These are phyloP conservation scores for Myxozyma nipponensis DNA, from an alignment of 805 yeast species.

Conservation along the genomic window DNA sequence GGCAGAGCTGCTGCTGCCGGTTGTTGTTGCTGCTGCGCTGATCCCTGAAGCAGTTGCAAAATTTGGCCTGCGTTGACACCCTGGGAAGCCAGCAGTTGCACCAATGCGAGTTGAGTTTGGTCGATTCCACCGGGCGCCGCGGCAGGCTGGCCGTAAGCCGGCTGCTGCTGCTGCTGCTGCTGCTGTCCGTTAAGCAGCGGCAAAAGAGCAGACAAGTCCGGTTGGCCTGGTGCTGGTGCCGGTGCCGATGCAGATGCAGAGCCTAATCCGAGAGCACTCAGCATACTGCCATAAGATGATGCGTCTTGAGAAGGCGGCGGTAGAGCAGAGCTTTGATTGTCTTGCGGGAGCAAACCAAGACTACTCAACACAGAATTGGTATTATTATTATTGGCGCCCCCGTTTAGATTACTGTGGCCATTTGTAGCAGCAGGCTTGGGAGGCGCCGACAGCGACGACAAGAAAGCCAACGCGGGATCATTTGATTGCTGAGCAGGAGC, in stretches of 20 bases:
- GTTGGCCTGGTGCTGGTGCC: constrained; percentile 13
- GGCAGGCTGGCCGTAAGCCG: constrained; percentile 4
- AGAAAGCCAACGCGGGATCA: constrained; percentile 10
- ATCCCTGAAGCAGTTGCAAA: constrained; percentile 22
- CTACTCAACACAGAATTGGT: neutral
- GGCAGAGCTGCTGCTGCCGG: constrained; percentile 9
- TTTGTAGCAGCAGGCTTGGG: neutral
- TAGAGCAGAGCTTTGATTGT: neutral
- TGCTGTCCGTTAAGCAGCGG: constrained; percentile 3
- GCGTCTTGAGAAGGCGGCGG: constrained; percentile 5
- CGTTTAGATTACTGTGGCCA: neutral
- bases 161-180: constrained; percentile 1
- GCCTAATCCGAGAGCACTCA: constrained; percentile 6
- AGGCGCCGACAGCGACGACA: constrained; percentile 1
- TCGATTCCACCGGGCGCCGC: constrained; percentile 11
- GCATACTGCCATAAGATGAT: constrained; percentile 5
- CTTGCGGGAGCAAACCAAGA: neutral
- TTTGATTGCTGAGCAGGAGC: neutral
- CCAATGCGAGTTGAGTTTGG: constrained; percentile 43
- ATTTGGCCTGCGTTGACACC: constrained; percentile 33
- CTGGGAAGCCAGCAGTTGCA: constrained; percentile 40
- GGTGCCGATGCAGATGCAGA: constrained; percentile 18
- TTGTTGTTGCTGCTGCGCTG: constrained; percentile 14
- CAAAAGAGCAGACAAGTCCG: constrained; percentile 12
- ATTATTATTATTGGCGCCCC: neutral